phyloP scores from a whole-genome alignment of 371 early-diverging fungal genomes.

The Blastocladiella emersonii region DNA sequence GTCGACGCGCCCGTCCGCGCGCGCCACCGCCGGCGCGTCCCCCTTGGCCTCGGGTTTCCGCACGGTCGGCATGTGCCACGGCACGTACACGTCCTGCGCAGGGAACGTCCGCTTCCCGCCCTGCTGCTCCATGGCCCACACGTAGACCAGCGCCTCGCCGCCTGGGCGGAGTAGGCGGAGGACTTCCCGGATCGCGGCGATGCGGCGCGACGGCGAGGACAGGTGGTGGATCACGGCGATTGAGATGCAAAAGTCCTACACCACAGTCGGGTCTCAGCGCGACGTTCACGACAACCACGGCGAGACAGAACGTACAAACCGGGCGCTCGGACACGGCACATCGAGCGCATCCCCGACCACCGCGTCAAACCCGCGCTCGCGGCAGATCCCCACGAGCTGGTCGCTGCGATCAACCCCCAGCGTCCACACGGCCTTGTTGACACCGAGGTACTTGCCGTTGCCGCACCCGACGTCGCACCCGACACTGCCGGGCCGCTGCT shows the following conservation, averaged over 20 bases:
- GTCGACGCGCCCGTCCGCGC: constrained; percentile 11
- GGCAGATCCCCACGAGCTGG: constrained; percentile 61
- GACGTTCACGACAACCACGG: not conserved
- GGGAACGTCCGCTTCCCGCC: constrained; percentile 53
- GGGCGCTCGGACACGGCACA: constrained; percentile 53
- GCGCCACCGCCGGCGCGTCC: constrained; percentile 16
- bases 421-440: constrained; percentile 54
- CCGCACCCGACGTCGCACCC: constrained; percentile 95
- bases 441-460: constrained; percentile 92
- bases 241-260: constrained; percentile 78
- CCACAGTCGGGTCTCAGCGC: not conserved
- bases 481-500: constrained; percentile 45
- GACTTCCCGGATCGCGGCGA: constrained; percentile 60
- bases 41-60: not conserved
- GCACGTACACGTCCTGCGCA: constrained; percentile 83
- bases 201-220: constrained; percentile 58
- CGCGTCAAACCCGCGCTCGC: constrained; percentile 61
- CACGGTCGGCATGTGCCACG: constrained; percentile 43
- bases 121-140: constrained; percentile 82
- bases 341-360: constrained; percentile 69
- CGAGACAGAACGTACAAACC: constrained; percentile 70
- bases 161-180: constrained; percentile 54
- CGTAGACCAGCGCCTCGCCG: constrained; percentile 69
- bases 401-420: constrained; percentile 76
- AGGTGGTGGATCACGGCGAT: constrained; percentile 96